Evolutionary conservation across 176 grass and related monocot species (phyloP).

Genomic region (Thalia dealbata): DNA sequence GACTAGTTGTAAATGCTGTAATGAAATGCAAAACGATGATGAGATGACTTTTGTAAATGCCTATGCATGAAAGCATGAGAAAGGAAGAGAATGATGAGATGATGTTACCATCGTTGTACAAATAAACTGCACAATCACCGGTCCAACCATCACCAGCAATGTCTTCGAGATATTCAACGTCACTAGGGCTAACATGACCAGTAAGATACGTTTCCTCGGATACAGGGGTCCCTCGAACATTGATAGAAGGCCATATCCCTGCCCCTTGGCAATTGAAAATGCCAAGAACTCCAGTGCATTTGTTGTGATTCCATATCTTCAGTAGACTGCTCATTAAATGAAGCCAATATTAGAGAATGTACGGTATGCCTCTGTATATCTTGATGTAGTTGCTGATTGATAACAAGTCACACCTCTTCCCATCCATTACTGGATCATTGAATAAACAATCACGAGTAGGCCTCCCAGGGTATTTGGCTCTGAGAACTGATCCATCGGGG

Average conservation of each 20-base stretch:
- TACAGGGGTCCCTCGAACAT: neutral
- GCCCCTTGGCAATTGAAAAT: constrained; percentile 27
- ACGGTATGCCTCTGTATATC: neutral
- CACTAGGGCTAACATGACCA: constrained; percentile 8
- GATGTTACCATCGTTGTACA: constrained; percentile 10
- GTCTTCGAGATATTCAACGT: constrained; percentile 22
- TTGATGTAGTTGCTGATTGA: neutral
- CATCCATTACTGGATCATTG: constrained; percentile 27
- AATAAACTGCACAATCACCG: constrained; percentile 26
- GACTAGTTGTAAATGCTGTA: no score
- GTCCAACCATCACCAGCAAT: constrained; percentile 20
- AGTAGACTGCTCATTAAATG: constrained; percentile 19
- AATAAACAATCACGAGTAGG: constrained; percentile 25
- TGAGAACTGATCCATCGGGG: constrained; percentile 22
- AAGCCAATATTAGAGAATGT: neutral
- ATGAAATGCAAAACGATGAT: no score
- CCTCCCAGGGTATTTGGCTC: constrained; percentile 25
- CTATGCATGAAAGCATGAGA: neutral
- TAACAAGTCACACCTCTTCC: constrained; percentile 8
- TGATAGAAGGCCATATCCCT: constrained; percentile 18
- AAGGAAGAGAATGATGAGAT: neutral
- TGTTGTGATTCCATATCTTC: constrained; percentile 29
- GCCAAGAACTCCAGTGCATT: constrained; percentile 17
- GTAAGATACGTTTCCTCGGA: constrained; percentile 14
- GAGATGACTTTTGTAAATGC: no score